A percentile compares a stretch with the other conserved stretches of the same genome.
These are phyloP conservation scores for Tylopilus plumbeoviolaceoides DNA, from an alignment of 768 basidiomycete genomes.

Conservation along the genomic window DNA sequence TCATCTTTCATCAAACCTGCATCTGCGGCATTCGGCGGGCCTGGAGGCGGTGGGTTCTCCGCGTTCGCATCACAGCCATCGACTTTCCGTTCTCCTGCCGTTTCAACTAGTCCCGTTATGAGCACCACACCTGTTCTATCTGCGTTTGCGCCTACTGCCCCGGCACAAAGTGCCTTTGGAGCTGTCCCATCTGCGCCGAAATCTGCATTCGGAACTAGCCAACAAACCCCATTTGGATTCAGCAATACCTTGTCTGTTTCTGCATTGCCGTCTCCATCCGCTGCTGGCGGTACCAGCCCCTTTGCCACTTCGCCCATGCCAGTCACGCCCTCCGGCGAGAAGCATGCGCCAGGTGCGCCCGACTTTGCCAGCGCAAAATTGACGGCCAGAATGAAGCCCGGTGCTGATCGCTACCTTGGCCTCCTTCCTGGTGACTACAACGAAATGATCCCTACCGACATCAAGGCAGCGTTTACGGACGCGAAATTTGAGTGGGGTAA, in stretches of 20 bases:
- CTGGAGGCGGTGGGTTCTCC: slow-evolving; percentile 44
- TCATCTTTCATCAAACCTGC: slow-evolving; percentile 45
- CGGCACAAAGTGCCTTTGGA: slow-evolving; percentile 22
- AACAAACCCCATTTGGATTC: slow-evolving; percentile 28
- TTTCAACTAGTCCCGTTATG: slow-evolving; percentile 3
- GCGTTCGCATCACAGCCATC: slow-evolving; percentile 48
- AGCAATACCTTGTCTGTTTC: slow-evolving; percentile 18
- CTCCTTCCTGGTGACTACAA: slow-evolving; percentile 58
- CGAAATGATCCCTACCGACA: slow-evolving; percentile 46
- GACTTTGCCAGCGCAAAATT: slow-evolving; percentile 35
- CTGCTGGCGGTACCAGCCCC: slow-evolving; percentile 16
- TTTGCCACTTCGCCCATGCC: slow-evolving; percentile 29
- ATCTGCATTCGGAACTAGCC: slow-evolving; percentile 16
- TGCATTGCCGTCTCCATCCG: slow-evolving; percentile 15
- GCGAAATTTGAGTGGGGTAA: slow-evolving; percentile 64
- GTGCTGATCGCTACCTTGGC: slow-evolving; percentile 50
- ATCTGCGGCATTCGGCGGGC: slow-evolving; percentile 46
- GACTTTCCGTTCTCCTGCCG: slow-evolving; percentile 32
- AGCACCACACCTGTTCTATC: slow-evolving; percentile 14
- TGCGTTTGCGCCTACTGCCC: slow-evolving; percentile 16
- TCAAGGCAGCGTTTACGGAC: slow-evolving; percentile 49
- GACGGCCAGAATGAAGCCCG: slow-evolving; percentile 37
- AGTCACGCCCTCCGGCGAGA: slow-evolving; percentile 19
- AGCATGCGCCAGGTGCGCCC: slow-evolving; percentile 22
- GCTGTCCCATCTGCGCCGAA: slow-evolving; percentile 6